These are phyloP conservation scores for Diatrype stigma DNA, from an alignment of 2,329 filamentous ascomycete species.

Conservation along the genomic window DNA sequence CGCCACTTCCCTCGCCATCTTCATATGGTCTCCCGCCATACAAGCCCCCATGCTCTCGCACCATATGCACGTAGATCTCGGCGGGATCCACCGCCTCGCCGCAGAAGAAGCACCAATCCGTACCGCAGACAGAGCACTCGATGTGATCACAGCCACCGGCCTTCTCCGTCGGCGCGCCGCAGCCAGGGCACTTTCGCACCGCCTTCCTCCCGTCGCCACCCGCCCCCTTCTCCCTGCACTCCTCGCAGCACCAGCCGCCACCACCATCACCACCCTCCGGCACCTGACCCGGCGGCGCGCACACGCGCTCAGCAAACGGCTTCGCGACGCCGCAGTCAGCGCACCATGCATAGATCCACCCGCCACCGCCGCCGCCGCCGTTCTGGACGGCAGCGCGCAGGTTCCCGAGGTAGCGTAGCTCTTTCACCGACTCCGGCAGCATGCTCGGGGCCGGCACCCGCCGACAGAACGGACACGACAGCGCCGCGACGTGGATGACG, in stretches of 20 bases:
- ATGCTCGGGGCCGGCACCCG: slow-evolving; percentile 35
- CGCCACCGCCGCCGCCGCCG: slow-evolving; percentile 16
- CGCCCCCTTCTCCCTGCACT: slow-evolving; percentile 25
- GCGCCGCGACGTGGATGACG: slow-evolving; percentile 44
- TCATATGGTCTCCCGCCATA: slow-evolving; percentile 11
- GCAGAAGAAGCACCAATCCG: slow-evolving; percentile 39
- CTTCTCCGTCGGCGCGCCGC: slow-evolving; percentile 33
- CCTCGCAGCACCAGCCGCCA: slow-evolving; percentile 37
- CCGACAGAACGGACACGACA: slow-evolving; percentile 48
- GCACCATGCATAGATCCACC: slow-evolving; percentile 13
- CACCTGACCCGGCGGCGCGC: slow-evolving; percentile 35
- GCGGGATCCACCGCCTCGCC: slow-evolving; percentile 21
- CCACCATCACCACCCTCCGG: slow-evolving; percentile 24
- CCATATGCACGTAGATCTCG: slow-evolving; percentile 36
- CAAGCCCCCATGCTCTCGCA: slow-evolving; percentile 26
- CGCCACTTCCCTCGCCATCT: neutral
- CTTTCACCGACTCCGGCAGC: slow-evolving; percentile 20
- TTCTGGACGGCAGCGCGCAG: slow-evolving; percentile 35
- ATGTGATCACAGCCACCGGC: slow-evolving; percentile 37
- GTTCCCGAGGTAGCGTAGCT: slow-evolving; percentile 34
- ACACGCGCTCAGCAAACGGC: slow-evolving; percentile 38
- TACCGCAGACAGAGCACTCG: slow-evolving; percentile 27
- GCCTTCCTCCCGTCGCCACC: slow-evolving; percentile 5
- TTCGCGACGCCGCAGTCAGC: slow-evolving; percentile 36
- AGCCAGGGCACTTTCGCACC: slow-evolving; percentile 31